Evolutionary conservation across 1,139 yeast species (phyloP).

Genomic region (Kodamaea derodonti): DNA sequence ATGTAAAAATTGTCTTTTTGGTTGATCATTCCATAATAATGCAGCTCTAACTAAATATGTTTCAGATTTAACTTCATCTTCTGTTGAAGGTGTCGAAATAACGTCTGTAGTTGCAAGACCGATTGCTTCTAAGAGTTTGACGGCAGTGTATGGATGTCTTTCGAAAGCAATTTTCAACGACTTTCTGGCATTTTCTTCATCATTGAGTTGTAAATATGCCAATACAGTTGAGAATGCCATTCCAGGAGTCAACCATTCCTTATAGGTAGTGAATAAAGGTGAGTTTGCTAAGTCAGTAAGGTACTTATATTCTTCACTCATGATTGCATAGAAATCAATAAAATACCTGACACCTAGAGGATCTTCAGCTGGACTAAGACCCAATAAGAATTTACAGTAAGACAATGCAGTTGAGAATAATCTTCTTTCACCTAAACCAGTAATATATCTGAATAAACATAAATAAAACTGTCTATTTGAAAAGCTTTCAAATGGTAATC

Average conservation of each 20-base stretch:
- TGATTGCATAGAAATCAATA: conserved; percentile 73
- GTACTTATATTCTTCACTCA: conserved; percentile 63
- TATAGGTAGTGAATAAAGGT: conserved; percentile 53
- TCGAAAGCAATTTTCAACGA: conserved; percentile 49
- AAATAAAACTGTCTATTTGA: conserved; percentile 76
- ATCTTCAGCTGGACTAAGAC: conserved; percentile 74
- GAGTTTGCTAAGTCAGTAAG: conserved; percentile 53
- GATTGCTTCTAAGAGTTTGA: conserved; percentile 42
- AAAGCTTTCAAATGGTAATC: conserved; percentile 74
- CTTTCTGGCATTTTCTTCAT: conserved; percentile 40
- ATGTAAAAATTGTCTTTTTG: conserved; percentile 44
- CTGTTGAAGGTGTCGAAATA: conserved; percentile 4
- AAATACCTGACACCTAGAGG: conserved; percentile 82
- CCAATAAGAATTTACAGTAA: conserved; percentile 65
- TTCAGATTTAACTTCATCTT: conserved; percentile 37
- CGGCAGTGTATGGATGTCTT: conserved; percentile 59
- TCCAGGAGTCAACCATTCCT: conserved; percentile 72
- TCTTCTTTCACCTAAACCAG: conserved; percentile 70
- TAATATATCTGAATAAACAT: conserved; percentile 68
- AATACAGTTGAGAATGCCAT: conserved; percentile 63
- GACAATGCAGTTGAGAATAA: conserved; percentile 73
- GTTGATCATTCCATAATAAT: conserved; percentile 46
- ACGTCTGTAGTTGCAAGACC: conserved; percentile 30
- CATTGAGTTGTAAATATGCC: conserved; percentile 47
- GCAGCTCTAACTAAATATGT: conserved; percentile 52